A percentile compares a stretch with the other conserved stretches of the same genome.
Conservation (phyloP, 1,284 basidiomycete genomes). For the Marasmius sp. region DNA sequence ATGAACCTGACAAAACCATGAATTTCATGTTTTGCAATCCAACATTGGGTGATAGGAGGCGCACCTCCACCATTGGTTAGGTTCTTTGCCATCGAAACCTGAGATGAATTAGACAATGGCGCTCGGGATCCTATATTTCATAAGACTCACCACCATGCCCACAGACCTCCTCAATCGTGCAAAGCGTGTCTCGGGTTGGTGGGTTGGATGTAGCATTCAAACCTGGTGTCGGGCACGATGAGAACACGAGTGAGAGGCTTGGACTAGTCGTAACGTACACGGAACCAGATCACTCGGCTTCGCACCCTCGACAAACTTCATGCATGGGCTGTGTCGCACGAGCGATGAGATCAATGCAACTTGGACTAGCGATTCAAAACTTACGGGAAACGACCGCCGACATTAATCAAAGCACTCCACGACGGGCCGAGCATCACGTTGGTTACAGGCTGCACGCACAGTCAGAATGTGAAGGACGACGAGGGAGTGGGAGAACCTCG, state of each 20-base stretch:
- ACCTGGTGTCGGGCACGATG: conserved; percentile 39
- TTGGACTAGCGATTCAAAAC: conserved; percentile 31
- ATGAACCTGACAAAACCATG: conserved; percentile 59
- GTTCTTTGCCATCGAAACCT: conserved; percentile 64
- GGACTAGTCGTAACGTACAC: conserved; percentile 47
- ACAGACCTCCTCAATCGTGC: conserved; percentile 83
- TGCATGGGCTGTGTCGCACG: conserved; percentile 40
- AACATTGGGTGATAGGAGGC: conserved; percentile 14
- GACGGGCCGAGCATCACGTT: conserved; percentile 95
- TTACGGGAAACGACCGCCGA: conserved; percentile 91
- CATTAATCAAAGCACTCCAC: conserved; percentile 78
- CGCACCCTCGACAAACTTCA: conserved; percentile 72
- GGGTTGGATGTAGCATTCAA: conserved; percentile 79
- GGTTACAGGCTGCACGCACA: conserved; percentile 57
- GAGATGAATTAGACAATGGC: not conserved
- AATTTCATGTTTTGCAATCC: not conserved
- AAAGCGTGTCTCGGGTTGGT: conserved; percentile 50
- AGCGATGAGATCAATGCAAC: not conserved
- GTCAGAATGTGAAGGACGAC: conserved; percentile 5
- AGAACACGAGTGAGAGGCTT: not conserved
- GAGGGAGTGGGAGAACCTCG: conserved; percentile 13
- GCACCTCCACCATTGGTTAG: conserved; percentile 87
- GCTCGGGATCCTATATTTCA: not conserved
- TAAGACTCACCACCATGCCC: conserved; percentile 68
- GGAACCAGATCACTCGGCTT: conserved; percentile 60